phyloP scores from a whole-genome alignment of 306 rosid species.

The Ormosia emarginata region DNA sequence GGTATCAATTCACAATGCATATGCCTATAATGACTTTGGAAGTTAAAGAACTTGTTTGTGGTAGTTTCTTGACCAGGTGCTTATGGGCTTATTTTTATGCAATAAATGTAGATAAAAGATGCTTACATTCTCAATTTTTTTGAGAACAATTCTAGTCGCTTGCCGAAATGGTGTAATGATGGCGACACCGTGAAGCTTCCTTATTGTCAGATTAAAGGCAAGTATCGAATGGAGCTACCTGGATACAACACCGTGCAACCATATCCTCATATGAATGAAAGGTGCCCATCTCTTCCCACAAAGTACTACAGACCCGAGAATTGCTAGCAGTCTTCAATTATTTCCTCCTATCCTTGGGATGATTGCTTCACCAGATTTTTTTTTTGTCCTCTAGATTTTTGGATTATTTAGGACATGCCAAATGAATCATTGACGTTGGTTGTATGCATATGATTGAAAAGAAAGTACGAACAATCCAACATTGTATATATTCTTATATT shows the following conservation, averaged over 20 bases:
- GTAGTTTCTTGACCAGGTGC: slow-evolving; percentile 13
- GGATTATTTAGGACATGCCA: slow-evolving; percentile 11
- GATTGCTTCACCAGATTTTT: slow-evolving; percentile 14
- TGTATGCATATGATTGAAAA: not conserved
- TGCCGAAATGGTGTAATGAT: slow-evolving; percentile 91
- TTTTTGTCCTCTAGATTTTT: not conserved
- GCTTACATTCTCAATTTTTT: slow-evolving; percentile 84
- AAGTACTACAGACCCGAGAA: slow-evolving; percentile 55
- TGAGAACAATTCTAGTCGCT: slow-evolving; percentile 73
- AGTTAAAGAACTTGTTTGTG: slow-evolving; percentile 7
- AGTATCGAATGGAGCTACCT: slow-evolving; percentile 88
- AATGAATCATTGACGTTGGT: slow-evolving; percentile 3
- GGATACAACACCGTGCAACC: slow-evolving; percentile 76
- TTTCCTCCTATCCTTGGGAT: slow-evolving; percentile 7
- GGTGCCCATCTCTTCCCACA: slow-evolving; percentile 90
- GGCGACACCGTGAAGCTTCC: slow-evolving; percentile 81
- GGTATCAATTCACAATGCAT: not conserved
- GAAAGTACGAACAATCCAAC: not conserved
- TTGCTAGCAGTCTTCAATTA: slow-evolving; percentile 46
- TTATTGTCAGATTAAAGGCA: slow-evolving; percentile 86
- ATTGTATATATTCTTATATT: slow-evolving; percentile 14
- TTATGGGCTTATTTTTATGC: slow-evolving; percentile 12
- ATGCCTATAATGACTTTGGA: not conserved
- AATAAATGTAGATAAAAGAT: slow-evolving; percentile 78
- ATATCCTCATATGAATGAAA: slow-evolving; percentile 87